Conservation (phyloP, 805 yeast species). For the Ogataea chonburiensis region DNA sequence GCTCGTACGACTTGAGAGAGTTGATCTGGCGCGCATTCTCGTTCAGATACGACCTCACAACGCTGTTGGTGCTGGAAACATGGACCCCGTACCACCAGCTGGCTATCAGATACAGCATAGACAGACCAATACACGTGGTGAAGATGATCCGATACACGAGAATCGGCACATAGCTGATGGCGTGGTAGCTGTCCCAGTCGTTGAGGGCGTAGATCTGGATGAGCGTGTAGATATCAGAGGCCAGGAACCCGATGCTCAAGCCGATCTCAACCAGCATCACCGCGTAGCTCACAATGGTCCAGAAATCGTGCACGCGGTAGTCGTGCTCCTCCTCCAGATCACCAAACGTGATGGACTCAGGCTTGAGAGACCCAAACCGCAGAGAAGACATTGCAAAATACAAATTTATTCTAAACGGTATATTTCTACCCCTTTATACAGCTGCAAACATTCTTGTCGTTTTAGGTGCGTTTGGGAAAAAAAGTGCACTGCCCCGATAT, state of each 20-base stretch:
- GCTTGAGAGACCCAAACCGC: conserved; percentile 17
- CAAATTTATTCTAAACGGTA: conserved; percentile 1
- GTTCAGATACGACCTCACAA: conserved; percentile 70
- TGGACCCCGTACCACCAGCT: conserved; percentile 58
- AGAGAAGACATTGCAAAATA: conserved; percentile 4
- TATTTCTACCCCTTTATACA: conserved; percentile 8
- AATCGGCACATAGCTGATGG: conserved; percentile 34
- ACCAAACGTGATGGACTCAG: conserved; percentile 27
- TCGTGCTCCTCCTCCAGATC: conserved; percentile 32
- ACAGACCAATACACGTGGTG: conserved; percentile 70
- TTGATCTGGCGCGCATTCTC: conserved; percentile 57
- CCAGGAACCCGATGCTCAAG: conserved; percentile 54
- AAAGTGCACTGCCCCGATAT: conserved; percentile 9
- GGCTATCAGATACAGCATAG: conserved; percentile 56
- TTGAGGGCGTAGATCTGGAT: conserved; percentile 69
- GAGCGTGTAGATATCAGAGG: conserved; percentile 77
- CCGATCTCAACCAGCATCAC: conserved; percentile 40
- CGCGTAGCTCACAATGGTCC: conserved; percentile 45
- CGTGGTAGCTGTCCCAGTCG: conserved; percentile 34
- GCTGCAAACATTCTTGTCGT: conserved; percentile 8
- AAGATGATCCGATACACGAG: conserved; percentile 32
- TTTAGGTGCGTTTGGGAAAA: conserved; percentile 10
- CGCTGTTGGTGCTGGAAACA: conserved; percentile 57
- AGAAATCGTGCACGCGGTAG: conserved; percentile 38
- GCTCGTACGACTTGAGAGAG: conserved; percentile 56